Base-by-base conservation (phyloP, 1,139 yeast species). In the Suhomyces wounanorum region DNA sequence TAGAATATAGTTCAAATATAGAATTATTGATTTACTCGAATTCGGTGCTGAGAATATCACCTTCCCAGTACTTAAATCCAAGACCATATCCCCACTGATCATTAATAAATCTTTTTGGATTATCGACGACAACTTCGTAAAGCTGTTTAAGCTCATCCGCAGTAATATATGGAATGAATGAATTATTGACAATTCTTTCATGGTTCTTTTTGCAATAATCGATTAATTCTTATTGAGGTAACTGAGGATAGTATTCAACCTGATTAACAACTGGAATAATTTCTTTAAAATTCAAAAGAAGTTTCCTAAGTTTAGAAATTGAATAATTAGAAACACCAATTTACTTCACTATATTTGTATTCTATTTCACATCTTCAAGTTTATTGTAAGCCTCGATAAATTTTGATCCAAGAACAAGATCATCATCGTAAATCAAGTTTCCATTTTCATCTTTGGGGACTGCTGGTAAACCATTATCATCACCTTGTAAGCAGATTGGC, bases 301-400 rank as follows among this genome's bases (percentile, higher is more conserved):
- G 62, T 50, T 63, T 51, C 44, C 59, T 64, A 23, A 71, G 59
- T 51, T 59, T 67, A 2, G 63, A 62, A 43, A 68, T 56, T 1
- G 73, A 62, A 50, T 70, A 71, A 50, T 71, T 71, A 9, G 74
- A 69, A 36, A 71, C 66, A 13, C 76, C 75, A 48, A 70, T 59
- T 1, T 73, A 62, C 51, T 54, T 66, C 3, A 63, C 70, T 49
- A 70, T 73, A 8, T 55, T 53, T 9, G 74, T 68, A 10, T 61
- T 60, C 3, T 60, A 61, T 43, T 67, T 62, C 45, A 81, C 67
- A n/a, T 75, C 70, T 55, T 81, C 82, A 51, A 83, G 54, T 31
- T 67, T 69, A 53, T 75, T 70, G 61, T 81, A 83, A 11, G 82
- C 79, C 8, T 73, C 75, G 36, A 81, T 66, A 59, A 65, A 82